A percentile compares a stretch with the other conserved stretches of the same genome.
Conservation (phyloP, 768 basidiomycete genomes). For the Mycena galopus region DNA sequence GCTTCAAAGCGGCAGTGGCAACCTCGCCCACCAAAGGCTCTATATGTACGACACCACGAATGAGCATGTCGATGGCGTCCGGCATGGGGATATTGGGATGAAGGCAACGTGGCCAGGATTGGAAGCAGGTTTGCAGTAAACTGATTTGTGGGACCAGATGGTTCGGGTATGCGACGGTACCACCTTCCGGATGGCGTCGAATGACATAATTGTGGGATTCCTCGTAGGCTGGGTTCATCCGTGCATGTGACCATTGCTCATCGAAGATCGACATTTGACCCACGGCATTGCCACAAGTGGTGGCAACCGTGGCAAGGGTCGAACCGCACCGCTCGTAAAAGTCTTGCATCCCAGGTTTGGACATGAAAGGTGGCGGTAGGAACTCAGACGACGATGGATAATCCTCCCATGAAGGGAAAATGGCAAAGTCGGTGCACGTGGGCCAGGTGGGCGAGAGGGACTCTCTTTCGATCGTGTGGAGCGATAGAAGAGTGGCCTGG, state of each 20-base stretch:
- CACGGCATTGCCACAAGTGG: conserved; percentile 71
- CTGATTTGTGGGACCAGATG: conserved; percentile 72
- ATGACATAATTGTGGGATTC: conserved; percentile 78
- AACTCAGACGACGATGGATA: conserved; percentile 79
- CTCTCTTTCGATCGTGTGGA: conserved; percentile 81
- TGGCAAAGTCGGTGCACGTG: conserved; percentile 74
- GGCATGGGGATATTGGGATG: conserved; percentile 65
- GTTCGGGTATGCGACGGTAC: conserved; percentile 75
- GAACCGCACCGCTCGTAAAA: conserved; percentile 77
- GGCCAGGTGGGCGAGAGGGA: conserved; percentile 83
- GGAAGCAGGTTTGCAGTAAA: conserved; percentile 82
- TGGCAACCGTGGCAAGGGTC: conserved; percentile 68
- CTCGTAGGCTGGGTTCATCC: conserved; percentile 71
- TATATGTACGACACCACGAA: conserved; percentile 87
- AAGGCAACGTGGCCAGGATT: conserved; percentile 87
- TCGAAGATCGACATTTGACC: conserved; percentile 88
- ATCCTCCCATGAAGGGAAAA: conserved; percentile 67
- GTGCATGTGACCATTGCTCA: conserved; percentile 81
- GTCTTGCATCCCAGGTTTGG: conserved; percentile 77
- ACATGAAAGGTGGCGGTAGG: conserved; percentile 65
- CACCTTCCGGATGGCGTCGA: conserved; percentile 74
- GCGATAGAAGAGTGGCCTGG: conserved; percentile 81
- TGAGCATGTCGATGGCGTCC: conserved; percentile 82
- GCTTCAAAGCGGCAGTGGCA: conserved; percentile 75
- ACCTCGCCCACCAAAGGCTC: conserved; percentile 81